Evolutionary conservation across 2,329 filamentous ascomycete genomes (phyloP), one percentile per base, ranked within the genome.

Genomic region (Ceratocystis alfenasii): DNA sequence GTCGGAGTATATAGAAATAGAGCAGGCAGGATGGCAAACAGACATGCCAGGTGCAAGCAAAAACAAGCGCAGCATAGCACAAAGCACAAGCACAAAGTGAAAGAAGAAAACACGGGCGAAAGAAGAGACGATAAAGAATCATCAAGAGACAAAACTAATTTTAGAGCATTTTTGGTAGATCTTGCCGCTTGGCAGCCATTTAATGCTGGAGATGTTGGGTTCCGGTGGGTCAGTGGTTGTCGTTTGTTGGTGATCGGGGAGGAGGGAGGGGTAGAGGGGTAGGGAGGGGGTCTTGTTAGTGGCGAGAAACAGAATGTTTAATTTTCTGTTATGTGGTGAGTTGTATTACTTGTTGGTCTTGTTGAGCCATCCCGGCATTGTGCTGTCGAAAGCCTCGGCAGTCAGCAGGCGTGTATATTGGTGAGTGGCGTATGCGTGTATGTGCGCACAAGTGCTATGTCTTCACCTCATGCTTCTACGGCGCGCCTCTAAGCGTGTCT

Each of bases 221-320:
- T 53, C 48, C 48, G 20, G 48, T 50, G 46, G 46, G 46, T 50
- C 46, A 22, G 46, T 8, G 2, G n/a, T 50, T 50, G n/a, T 50
- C 8, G 33, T 36, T 36, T 36, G n/a, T 8, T 20, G n/a, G 22
- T 22, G 46, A 50, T 50, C 46, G 46, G 5, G 20, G 17, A 50
- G n/a, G 6, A 8, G 48, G 8, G 33, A 36, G 33, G 33, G 46
- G 15, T n/a, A 50, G 46, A 30, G 17, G 6, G 17, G 17, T n/a
- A 17, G 48, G 48, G 48, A 17, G 48, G 48, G 48, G 48, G 48
- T 53, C 48, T 53, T 53, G 48, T 25, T 53, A 53, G 48, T 25
- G 48, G 48, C 48, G 8, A 25, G 48, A 25, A 25, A 36, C 10
- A 1, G 8, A 25, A 22, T 6, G 45, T 8, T 8, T 25, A 53